phyloP scores from a whole-genome alignment of 2,329 filamentous ascomycete species.

The Aspergillus pseudonomiae region DNA sequence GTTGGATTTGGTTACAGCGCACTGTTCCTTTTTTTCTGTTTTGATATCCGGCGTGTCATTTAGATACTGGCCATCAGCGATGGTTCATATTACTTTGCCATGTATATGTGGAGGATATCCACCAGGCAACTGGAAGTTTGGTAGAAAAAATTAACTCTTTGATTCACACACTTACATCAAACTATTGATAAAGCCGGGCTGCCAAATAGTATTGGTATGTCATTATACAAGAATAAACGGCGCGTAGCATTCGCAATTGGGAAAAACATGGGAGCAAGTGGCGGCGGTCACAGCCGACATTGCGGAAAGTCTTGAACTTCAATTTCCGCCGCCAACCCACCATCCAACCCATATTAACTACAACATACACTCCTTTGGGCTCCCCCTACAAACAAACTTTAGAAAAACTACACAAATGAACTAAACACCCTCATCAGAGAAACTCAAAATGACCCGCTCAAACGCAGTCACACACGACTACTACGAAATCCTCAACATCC shows the following conservation, averaged over 20 bases:
- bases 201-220: neutral
- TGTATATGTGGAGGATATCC: neutral
- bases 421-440: neutral
- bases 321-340: neutral
- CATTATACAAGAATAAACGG: neutral
- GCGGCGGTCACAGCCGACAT: neutral
- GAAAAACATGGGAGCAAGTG: neutral
- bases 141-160: neutral
- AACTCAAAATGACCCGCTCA: slow-evolving; percentile 20
- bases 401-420: neutral
- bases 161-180: neutral
- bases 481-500: slow-evolving; percentile 47
- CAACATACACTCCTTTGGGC: neutral
- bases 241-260: neutral
- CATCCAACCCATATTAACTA: neutral
- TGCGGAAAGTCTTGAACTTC: neutral
- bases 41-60: slow-evolving; percentile 28
- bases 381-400: neutral
- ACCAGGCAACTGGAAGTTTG: neutral
- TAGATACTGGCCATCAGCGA: slow-evolving; percentile 5
- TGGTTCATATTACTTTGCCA: slow-evolving; percentile 6
- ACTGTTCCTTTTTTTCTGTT: slow-evolving; percentile 15
- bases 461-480: slow-evolving; percentile 24
- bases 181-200: neutral
- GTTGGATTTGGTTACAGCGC: slow-evolving; percentile 18